Conservation (phyloP, 768 basidiomycete species). For the Dictyophora rubrovolvata region DNA sequence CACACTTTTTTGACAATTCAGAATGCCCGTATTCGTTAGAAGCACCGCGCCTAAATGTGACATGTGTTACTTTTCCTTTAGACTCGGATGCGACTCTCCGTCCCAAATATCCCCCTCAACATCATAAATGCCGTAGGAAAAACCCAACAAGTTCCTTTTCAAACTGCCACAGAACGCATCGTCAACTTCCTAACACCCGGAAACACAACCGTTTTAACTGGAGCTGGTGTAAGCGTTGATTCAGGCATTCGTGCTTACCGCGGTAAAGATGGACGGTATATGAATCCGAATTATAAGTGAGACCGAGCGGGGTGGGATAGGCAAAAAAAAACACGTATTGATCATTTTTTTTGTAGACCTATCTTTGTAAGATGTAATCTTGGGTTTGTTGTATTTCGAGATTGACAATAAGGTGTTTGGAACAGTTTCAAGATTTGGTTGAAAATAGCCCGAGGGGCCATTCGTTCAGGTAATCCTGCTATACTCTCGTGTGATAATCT, state of each 20-base stretch:
- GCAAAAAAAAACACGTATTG: background rate
- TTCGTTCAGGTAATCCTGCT: constrained; percentile 49
- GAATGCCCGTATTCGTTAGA: no score
- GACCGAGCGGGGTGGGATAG: constrained; percentile 17
- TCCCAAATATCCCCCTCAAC: constrained; percentile 62
- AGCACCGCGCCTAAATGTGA: no score
- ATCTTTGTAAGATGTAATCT: constrained; percentile 34
- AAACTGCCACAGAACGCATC: constrained; percentile 51
- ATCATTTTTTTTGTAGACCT: constrained; percentile 29
- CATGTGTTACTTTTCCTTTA: background rate
- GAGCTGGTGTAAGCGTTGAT: constrained; percentile 92
- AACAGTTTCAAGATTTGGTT: constrained; percentile 73
- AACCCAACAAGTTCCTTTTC: constrained; percentile 29
- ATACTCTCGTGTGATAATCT: background rate
- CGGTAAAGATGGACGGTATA: constrained; percentile 74
- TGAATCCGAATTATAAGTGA: constrained; percentile 85
- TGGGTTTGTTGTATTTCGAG: background rate
- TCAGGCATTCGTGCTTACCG: constrained; percentile 93
- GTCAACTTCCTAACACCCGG: constrained; percentile 57
- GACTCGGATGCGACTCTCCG: constrained; percentile 59
- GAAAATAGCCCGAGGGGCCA: constrained; percentile 61
- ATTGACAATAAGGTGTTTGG: constrained; percentile 15
- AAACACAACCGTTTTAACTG: constrained; percentile 69
- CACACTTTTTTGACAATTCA: no score
- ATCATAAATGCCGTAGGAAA: constrained; percentile 37